These are phyloP conservation scores for Coemansia sp. DNA, from an alignment of 192 early-diverging fungal species.

Conservation along the genomic window DNA sequence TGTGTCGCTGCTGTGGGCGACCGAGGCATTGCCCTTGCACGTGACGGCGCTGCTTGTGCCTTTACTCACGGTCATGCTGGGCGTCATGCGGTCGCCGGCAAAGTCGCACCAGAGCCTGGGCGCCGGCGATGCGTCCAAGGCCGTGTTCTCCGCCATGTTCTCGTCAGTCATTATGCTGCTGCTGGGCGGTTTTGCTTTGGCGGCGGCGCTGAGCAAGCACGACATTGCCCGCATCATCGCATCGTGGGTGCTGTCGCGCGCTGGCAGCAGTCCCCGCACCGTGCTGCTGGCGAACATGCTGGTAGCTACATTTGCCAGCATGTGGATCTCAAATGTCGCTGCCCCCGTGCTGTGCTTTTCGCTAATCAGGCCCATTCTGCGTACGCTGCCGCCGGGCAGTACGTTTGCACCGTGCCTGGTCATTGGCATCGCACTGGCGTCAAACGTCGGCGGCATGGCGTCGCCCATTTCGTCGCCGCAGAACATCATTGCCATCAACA, in stretches of 20 bases:
- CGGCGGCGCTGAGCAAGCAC: constrained; percentile 92
- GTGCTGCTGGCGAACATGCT: constrained; percentile 94
- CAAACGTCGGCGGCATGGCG: constrained; percentile 97
- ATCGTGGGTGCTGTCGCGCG: constrained; percentile 81
- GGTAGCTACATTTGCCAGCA: constrained; percentile 93
- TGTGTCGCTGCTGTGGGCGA: constrained; percentile 90
- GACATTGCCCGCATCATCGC: constrained; percentile 91
- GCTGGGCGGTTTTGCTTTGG: constrained; percentile 91
- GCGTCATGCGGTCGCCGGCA: constrained; percentile 72
- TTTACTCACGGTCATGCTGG: constrained; percentile 76
- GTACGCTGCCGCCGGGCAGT: constrained; percentile 78
- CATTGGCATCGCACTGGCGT: constrained; percentile 94
- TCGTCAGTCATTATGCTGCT: constrained; percentile 95
- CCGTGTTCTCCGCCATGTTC: constrained; percentile 92
- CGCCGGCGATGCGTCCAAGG: constrained; percentile 77
- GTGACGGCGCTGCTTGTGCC: constrained; percentile 89
- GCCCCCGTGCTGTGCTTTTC: constrained; percentile 96
- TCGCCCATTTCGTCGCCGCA: constrained; percentile 97
- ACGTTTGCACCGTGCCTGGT: constrained; percentile 85
- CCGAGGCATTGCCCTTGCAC: constrained; percentile 90
- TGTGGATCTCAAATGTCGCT: constrained; percentile 98
- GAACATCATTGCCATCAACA: constrained; percentile 93
- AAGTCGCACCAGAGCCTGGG: constrained; percentile 51
- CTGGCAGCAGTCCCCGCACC: constrained; percentile 78
- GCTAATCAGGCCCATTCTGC: constrained; percentile 89